Percentiles rank a stretch among this genome's conserved stretches.
Evolutionary conservation across 2,329 filamentous ascomycete species (phyloP).

Genomic region (Annulohypoxylon truncatum): DNA sequence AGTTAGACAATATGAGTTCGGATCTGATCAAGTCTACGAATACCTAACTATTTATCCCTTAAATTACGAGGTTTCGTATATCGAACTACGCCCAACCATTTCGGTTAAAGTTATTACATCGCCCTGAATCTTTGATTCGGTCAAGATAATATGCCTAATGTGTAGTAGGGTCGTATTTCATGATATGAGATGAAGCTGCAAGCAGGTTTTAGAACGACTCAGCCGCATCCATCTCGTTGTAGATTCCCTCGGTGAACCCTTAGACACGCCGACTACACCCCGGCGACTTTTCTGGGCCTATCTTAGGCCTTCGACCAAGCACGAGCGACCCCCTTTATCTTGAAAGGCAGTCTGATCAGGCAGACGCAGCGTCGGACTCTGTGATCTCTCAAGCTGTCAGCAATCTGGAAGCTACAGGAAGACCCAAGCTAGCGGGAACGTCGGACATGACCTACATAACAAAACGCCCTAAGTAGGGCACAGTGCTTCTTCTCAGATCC

Average conservation of each 20-base stretch:
- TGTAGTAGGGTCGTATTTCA: slow-evolving; percentile 2
- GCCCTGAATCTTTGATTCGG: not conserved
- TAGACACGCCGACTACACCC: not conserved
- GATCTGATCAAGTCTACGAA: slow-evolving; percentile 23
- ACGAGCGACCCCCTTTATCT: too few relatives aligned
- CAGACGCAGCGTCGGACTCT: not conserved
- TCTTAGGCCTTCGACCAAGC: not conserved
- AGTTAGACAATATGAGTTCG: not conserved
- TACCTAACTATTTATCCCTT: not conserved
- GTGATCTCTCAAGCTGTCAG: not conserved
- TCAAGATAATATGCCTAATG: not conserved
- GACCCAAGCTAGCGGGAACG: slow-evolving; percentile 6
- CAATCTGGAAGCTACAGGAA: not conserved
- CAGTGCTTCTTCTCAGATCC: not conserved
- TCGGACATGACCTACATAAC: not conserved
- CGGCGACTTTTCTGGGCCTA: not conserved
- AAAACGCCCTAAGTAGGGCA: slow-evolving; percentile 5
- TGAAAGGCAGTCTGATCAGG: not conserved
- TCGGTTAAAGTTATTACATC: not conserved
- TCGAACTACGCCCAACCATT: not conserved
- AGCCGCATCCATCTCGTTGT: slow-evolving; percentile 12
- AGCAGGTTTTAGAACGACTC: slow-evolving; percentile 19
- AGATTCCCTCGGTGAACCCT: not conserved
- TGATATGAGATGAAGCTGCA: not conserved
- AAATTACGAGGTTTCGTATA: not conserved